These are phyloP conservation scores for Tolypocladium cylindrosporum DNA, from an alignment of 2,329 filamentous ascomycete species.

Conservation along the genomic window DNA sequence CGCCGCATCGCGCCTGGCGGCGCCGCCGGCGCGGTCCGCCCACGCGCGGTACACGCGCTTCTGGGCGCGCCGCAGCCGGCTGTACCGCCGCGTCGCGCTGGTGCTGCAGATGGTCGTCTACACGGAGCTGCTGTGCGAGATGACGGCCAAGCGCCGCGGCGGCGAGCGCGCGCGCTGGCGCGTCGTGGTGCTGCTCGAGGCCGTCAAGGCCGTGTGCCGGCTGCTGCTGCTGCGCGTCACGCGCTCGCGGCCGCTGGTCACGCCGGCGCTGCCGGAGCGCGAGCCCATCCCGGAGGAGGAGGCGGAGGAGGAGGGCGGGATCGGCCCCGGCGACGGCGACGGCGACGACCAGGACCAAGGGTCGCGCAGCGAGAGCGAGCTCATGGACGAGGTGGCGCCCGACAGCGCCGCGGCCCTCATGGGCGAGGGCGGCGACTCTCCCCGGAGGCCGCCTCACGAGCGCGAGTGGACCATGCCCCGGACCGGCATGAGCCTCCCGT, in stretches of 20 bases:
- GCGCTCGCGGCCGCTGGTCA: slow-evolving; percentile 70
- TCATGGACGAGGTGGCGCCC: slow-evolving; percentile 29
- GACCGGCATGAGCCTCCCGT: slow-evolving; percentile 77
- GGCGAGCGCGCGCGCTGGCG: slow-evolving; percentile 76
- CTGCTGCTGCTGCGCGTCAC: slow-evolving; percentile 74
- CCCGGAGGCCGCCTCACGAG: slow-evolving; percentile 27
- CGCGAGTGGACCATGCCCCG: slow-evolving; percentile 87
- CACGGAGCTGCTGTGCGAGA: slow-evolving; percentile 93
- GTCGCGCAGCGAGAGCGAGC: slow-evolving; percentile 27
- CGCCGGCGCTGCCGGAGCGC: slow-evolving; percentile 75
- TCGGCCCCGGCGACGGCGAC: slow-evolving; percentile 9
- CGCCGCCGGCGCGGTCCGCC: slow-evolving; percentile 42
- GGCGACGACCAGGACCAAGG: slow-evolving; percentile 34
- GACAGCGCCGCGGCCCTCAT: slow-evolving; percentile 14
- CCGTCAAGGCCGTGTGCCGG: slow-evolving; percentile 75
- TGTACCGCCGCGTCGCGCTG: slow-evolving; percentile 75
- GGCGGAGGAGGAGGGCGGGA: slow-evolving; percentile 29
- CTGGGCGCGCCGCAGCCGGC: slow-evolving; percentile 51
- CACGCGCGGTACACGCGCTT: slow-evolving; percentile 59
- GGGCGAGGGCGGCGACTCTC: background rate
- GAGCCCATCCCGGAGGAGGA: slow-evolving; percentile 57
- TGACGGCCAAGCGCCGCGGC: slow-evolving; percentile 80
- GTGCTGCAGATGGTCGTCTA: slow-evolving; percentile 86
- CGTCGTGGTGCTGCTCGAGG: slow-evolving; percentile 75
- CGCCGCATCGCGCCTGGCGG: slow-evolving; percentile 47